A percentile compares a stretch with the other conserved stretches of the same genome.
Conservation (phyloP, 805 yeast species). For the Candida silvicultrix region DNA sequence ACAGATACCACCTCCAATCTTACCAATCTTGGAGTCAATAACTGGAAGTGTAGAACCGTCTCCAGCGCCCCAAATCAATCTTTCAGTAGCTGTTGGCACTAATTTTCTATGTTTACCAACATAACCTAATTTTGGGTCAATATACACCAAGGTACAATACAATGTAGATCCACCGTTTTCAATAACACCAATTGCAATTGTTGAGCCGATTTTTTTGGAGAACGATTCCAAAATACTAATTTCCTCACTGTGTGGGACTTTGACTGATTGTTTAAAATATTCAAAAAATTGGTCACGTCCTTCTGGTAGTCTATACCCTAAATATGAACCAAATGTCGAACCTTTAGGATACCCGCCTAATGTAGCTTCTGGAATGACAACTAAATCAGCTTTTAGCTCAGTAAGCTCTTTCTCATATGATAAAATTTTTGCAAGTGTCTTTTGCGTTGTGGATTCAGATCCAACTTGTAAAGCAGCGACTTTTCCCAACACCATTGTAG, state of each 20-base stretch:
- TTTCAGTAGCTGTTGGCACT: constrained; percentile 39
- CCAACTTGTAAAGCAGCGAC: constrained; percentile 41
- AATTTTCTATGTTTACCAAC: constrained; percentile 38
- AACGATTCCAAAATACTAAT: constrained; percentile 27
- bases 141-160: constrained; percentile 35
- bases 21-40: constrained; percentile 28
- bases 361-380: constrained; percentile 40
- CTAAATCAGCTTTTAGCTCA: constrained; percentile 26
- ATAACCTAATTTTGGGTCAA: constrained; percentile 32
- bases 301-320: constrained; percentile 34
- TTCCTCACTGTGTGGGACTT: constrained; percentile 30
- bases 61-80: constrained; percentile 40
- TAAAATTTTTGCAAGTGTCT: constrained; percentile 31
- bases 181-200: constrained; percentile 33
- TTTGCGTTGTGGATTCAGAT: constrained; percentile 29
- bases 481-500: constrained; percentile 23
- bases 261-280: constrained; percentile 29
- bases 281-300: constrained; percentile 34
- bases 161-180: constrained; percentile 33
- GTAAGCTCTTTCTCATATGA: constrained; percentile 31
- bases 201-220: constrained; percentile 27
- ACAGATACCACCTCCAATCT: constrained; percentile 40
- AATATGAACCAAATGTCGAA: constrained; percentile 32
- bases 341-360: constrained; percentile 45
- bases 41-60: constrained; percentile 39